phyloP scores from a whole-genome alignment of 495 filamentous ascomycete genomes.

The Aspergillus funiculosus region DNA sequence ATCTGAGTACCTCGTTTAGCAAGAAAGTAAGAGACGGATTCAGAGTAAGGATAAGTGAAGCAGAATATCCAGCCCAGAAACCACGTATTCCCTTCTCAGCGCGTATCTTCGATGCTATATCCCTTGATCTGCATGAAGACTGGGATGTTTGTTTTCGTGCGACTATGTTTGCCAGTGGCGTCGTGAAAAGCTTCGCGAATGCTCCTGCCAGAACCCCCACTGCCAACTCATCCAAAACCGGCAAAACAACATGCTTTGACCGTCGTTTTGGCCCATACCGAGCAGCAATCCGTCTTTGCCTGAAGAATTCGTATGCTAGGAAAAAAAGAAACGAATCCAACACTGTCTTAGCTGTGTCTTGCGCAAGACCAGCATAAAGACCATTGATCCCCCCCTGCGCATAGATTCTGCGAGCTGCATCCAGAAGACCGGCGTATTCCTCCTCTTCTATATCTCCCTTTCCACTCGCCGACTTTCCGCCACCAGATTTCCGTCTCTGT shows the following conservation, averaged over 20 bases:
- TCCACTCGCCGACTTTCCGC: neutral
- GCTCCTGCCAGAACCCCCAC: constrained; percentile 75
- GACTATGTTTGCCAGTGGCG: constrained; percentile 78
- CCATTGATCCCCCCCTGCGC: constrained; percentile 58
- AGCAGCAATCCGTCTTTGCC: constrained; percentile 52
- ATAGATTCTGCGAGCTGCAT: constrained; percentile 71
- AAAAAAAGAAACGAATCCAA: constrained; percentile 81
- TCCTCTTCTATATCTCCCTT: constrained; percentile 34
- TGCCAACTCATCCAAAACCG: constrained; percentile 65
- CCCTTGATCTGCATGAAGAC: constrained; percentile 42
- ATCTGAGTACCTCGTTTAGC: constrained; percentile 65
- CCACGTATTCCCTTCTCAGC: constrained; percentile 67
- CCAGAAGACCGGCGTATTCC: constrained; percentile 54
- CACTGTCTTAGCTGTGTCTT: constrained; percentile 68
- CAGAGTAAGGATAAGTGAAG: constrained; percentile 69
- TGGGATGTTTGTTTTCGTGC: constrained; percentile 71
- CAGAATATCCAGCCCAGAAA: constrained; percentile 90
- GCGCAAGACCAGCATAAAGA: constrained; percentile 68
- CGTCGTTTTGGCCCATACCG: constrained; percentile 28
- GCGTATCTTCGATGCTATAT: constrained; percentile 60
- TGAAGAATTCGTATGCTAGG: constrained; percentile 68
- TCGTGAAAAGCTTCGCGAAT: constrained; percentile 70
- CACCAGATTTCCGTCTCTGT: constrained; percentile 21
- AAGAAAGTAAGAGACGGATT: constrained; percentile 87
- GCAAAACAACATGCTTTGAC: constrained; percentile 47